Evolutionary conservation across 75 land plant species (phyloP).

Genomic region (Picea sitchensis): DNA sequence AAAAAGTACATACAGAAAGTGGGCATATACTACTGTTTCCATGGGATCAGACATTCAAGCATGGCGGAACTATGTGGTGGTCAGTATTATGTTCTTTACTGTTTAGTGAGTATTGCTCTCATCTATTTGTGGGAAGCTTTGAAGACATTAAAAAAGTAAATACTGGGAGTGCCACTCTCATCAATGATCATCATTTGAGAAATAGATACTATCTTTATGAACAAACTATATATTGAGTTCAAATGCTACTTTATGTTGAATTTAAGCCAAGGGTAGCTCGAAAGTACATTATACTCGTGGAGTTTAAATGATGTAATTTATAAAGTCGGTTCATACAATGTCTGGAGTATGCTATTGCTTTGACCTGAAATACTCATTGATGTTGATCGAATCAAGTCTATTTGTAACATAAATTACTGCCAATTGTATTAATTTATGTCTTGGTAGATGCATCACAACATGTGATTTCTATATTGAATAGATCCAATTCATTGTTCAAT

Average conservation of each 20-base stretch:
- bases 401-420: not conserved
- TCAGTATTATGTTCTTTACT: conserved; percentile 25
- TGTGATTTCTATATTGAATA: not conserved
- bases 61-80: conserved; percentile 93
- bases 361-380: not conserved
- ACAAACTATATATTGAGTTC: not conserved
- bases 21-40: conserved; percentile 5
- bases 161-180: not conserved
- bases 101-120: not conserved
- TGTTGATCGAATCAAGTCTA: not conserved
- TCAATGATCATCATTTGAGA: not conserved
- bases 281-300: not conserved
- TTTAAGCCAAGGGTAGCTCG: not conserved
- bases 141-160: not conserved
- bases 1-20: conserved; percentile 4
- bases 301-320: not conserved
- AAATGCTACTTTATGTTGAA: not conserved
- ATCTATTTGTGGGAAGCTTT: not conserved
- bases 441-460: not conserved
- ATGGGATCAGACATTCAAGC: conserved; percentile 38
- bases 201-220: not conserved
- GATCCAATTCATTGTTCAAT: not conserved
- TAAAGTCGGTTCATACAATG: not conserved
- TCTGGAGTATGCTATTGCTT: not conserved
- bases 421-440: not conserved